Conservation (phyloP, 2,329 filamentous ascomycete genomes). For the Eutypella sp. region DNA sequence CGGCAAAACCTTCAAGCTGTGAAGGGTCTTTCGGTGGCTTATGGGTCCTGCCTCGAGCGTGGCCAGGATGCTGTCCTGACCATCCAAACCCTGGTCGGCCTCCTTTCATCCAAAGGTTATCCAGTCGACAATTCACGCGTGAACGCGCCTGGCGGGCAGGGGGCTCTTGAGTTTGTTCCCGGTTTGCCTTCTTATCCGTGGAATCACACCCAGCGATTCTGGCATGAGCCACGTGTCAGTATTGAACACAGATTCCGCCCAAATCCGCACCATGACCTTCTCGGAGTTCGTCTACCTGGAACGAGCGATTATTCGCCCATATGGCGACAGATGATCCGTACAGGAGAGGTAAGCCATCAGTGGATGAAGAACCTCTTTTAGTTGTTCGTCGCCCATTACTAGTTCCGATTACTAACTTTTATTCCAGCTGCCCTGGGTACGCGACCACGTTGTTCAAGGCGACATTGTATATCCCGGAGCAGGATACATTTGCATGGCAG, state of each 20-base stretch:
- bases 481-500: conserved; percentile 24
- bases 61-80: conserved; percentile 15
- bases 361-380: no score
- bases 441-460: conserved; percentile 37
- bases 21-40: conserved; percentile 13
- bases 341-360: no score
- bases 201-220: conserved; percentile 6
- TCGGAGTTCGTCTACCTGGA: conserved; percentile 4
- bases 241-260: conserved; percentile 1
- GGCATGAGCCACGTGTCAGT: conserved; percentile 6
- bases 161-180: not conserved
- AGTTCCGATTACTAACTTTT: conserved; percentile 5
- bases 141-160: not conserved
- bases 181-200: conserved; percentile 10
- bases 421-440: conserved; percentile 29
- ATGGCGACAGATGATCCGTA: no score
- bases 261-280: conserved; percentile 5
- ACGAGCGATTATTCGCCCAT: not conserved
- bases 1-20: conserved; percentile 22
- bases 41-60: conserved; percentile 12
- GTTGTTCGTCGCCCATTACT: no score
- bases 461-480: conserved; percentile 34
- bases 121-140: not conserved
- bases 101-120: conserved; percentile 8
- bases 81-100: conserved; percentile 18